A percentile compares a stretch with the other conserved stretches of the same genome.
phyloP scores from a whole-genome alignment of 2,329 filamentous ascomycete species.

The Colletotrichum karsti region DNA sequence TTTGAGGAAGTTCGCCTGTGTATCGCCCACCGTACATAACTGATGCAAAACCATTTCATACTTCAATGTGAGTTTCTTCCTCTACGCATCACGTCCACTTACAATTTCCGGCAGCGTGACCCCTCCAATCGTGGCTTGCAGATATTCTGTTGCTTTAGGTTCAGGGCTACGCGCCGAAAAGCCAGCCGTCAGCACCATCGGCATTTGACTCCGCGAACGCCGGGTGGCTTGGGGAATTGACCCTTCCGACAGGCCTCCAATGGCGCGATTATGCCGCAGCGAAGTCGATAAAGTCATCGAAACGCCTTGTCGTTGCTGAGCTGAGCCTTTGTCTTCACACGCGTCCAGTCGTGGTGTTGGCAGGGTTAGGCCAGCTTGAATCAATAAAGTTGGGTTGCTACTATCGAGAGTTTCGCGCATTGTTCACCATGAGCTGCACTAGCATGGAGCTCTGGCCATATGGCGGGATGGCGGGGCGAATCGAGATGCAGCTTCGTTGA shows the following conservation, averaged over 20 bases:
- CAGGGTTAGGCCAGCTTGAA: background rate
- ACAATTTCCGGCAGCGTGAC: background rate
- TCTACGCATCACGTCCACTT: too few species aligned
- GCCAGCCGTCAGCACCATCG: background rate
- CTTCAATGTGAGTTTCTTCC: too few species aligned
- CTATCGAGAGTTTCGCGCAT: slow-evolving; percentile 5
- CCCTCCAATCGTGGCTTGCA: background rate
- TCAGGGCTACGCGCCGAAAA: background rate
- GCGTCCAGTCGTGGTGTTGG: too few species aligned
- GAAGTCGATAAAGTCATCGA: background rate
- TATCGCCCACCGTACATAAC: too few species aligned
- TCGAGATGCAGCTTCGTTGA: background rate
- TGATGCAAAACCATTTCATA: too few species aligned
- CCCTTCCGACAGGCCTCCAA: background rate
- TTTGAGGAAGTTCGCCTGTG: too few species aligned
- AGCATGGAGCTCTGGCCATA: slow-evolving; percentile 20
- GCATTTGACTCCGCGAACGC: background rate
- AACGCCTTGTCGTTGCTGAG: background rate
- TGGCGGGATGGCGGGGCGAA: background rate
- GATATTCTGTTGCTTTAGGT: background rate
- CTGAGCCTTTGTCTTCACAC: too few species aligned
- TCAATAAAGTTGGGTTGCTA: background rate
- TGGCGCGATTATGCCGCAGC: background rate
- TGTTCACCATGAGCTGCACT: background rate
- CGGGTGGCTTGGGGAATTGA: background rate